Evolutionary conservation across 495 filamentous ascomycete genomes (phyloP).

Genomic region (Staphylotrichum tortipilum): DNA sequence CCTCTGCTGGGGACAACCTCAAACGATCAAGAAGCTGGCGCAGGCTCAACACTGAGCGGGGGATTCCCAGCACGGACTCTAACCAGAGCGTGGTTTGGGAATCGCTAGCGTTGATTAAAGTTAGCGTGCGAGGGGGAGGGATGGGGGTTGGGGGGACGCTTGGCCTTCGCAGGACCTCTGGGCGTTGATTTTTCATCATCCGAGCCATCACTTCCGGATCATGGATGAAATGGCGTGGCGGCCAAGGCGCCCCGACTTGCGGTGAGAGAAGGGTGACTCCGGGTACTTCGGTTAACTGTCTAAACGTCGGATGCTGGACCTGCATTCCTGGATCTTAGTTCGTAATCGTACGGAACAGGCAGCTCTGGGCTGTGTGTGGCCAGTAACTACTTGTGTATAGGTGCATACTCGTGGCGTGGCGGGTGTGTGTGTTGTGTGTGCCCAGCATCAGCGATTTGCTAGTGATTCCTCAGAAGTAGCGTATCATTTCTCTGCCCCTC

Average conservation of each 20-base stretch:
- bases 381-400: no score
- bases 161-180: neutral
- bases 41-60: no score
- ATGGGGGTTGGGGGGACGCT: neutral
- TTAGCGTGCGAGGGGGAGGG: no score
- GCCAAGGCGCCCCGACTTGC: conserved; percentile 15
- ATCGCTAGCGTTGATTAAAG: neutral
- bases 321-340: conserved; percentile 12
- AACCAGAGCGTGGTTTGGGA: neutral
- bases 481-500: no score
- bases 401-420: no score
- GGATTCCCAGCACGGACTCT: neutral
- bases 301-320: conserved; percentile 14
- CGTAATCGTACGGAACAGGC: neutral
- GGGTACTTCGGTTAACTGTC: conserved; percentile 12
- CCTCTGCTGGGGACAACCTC: neutral
- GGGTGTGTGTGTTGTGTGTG: no score
- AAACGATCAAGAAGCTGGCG: no score
- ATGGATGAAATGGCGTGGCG: conserved; percentile 7
- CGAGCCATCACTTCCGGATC: conserved; percentile 5
- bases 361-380: no score
- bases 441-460: no score
- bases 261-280: conserved; percentile 11
- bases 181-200: neutral
- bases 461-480: no score